Base-by-base conservation (phyloP, 2,329 filamentous ascomycete species). In the Sporothrix dimorphospora region DNA sequence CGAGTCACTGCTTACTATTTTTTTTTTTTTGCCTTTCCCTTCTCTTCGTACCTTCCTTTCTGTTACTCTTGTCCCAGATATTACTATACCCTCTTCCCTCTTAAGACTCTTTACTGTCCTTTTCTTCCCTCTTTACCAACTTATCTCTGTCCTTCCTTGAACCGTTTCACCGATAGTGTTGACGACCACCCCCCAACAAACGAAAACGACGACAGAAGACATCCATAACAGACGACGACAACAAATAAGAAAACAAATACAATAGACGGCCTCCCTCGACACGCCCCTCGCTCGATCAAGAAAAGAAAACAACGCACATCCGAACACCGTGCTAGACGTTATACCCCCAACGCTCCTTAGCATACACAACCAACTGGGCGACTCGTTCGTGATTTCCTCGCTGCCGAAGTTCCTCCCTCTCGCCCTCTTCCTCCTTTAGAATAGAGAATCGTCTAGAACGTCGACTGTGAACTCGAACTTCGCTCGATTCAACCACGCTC, bases 121-220 rank as follows among this genome's bases (percentile, higher is more conserved):
- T 49, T 3, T 59, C 38, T 38, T 14, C 34, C 30, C 30, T 16
- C 9, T 59, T 68, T 71, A 12, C 75, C 79, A 80, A 82, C 81
- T 78, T 79, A 78, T 78, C 80, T 77, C 78, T 77, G 77, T 80
- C 79, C 76, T 80, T 81, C n/a, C 34, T 66, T 42, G 45, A 42
- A 81, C 78, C 78, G 79, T 78, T 78, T 77, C 76, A 78, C 76
- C 19, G 66, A 73, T 55, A 70, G 63, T 74, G 67, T 72, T 71
- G 67, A 73, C 59, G 40, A 42, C 40, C 53, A 53, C 61, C 51
- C n/a, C 34, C 14, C 19, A 42, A 42, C 51, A 27, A 27, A 19
- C n/a, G 16, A 65, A 21, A 65, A 9, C 19, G 34, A 24, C 57
- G 30, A 47, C 14, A 57, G 30, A 24, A 19, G 47, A 69, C 38